phyloP scores from a whole-genome alignment of 805 yeast species.

The Saccharomycopsis javanensis region DNA sequence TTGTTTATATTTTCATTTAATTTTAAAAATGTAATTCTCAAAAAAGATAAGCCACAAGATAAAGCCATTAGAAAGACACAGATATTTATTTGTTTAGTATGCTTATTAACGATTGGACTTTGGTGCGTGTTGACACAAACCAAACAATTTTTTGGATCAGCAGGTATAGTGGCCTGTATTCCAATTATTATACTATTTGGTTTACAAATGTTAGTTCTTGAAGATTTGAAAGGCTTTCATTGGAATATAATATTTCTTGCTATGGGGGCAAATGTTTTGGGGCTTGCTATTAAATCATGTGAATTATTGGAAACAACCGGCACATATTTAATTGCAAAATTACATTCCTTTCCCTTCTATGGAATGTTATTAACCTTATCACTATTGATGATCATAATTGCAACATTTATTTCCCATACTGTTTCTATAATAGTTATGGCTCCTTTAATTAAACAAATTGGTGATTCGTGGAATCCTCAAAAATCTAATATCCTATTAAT shows the following conservation, averaged over 20 bases:
- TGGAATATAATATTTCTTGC: conserved; percentile 95
- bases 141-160: conserved; percentile 73
- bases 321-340: conserved; percentile 43
- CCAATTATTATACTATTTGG: conserved; percentile 92
- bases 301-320: conserved; percentile 82
- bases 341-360: conserved; percentile 50
- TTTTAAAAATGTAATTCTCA: conserved; percentile 31
- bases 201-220: conserved; percentile 74
- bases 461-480: conserved; percentile 44
- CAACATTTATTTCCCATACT: conserved; percentile 93
- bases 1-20: conserved; percentile 59
- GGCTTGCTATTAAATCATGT: conserved; percentile 88
- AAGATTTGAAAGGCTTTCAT: conserved; percentile 89
- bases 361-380: conserved; percentile 75
- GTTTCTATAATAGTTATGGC: conserved; percentile 92
- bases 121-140: conserved; percentile 86
- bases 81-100: conserved; percentile 61
- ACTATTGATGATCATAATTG: conserved; percentile 66
- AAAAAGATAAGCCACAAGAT: conserved; percentile 46
- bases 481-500: conserved; percentile 64
- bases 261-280: conserved; percentile 96
- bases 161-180: conserved; percentile 90
- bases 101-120: conserved; percentile 61
- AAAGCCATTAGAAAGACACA: conserved; percentile 68
- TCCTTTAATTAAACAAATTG: conserved; percentile 85